phyloP scores from a whole-genome alignment of 192 early-diverging fungal genomes.

The Umbelopsis sp. region DNA sequence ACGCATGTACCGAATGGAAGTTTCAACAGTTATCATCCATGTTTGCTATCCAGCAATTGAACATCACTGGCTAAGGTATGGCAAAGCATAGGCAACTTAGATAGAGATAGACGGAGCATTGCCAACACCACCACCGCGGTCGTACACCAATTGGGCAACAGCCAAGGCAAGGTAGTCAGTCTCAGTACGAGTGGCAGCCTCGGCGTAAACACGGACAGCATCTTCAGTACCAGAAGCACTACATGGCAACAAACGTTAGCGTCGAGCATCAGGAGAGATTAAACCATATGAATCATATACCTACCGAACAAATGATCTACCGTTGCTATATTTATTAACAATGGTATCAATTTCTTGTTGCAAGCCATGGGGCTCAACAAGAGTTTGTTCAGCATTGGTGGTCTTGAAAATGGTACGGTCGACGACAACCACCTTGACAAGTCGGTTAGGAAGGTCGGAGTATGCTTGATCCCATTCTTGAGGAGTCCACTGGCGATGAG shows the following conservation, averaged over 20 bases:
- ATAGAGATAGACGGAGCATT: constrained; percentile 59
- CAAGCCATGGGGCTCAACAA: constrained; percentile 84
- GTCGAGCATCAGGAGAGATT: background rate
- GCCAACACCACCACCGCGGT: constrained; percentile 91
- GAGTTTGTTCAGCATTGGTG: constrained; percentile 94
- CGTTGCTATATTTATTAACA: constrained; percentile 81
- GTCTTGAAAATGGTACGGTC: constrained; percentile 90
- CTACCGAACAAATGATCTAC: constrained; percentile 93
- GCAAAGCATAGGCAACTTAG: background rate
- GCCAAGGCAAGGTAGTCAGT: constrained; percentile 86
- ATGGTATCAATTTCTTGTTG: constrained; percentile 84
- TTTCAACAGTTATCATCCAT: too few relatives aligned
- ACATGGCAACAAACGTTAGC: background rate
- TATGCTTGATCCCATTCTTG: constrained; percentile 92
- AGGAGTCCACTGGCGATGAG: constrained; percentile 77
- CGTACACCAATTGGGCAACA: constrained; percentile 92
- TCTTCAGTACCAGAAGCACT: constrained; percentile 98
- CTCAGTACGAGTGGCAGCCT: constrained; percentile 90
- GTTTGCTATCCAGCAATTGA: too few relatives aligned
- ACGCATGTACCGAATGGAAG: too few relatives aligned
- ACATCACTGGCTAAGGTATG: background rate
- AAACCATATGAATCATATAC: background rate
- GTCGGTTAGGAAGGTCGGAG: constrained; percentile 90
- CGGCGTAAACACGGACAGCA: constrained; percentile 98
- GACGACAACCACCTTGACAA: constrained; percentile 94